Conservation (phyloP, 202 grass and related monocot species). For the Panicum hallii region DNA sequence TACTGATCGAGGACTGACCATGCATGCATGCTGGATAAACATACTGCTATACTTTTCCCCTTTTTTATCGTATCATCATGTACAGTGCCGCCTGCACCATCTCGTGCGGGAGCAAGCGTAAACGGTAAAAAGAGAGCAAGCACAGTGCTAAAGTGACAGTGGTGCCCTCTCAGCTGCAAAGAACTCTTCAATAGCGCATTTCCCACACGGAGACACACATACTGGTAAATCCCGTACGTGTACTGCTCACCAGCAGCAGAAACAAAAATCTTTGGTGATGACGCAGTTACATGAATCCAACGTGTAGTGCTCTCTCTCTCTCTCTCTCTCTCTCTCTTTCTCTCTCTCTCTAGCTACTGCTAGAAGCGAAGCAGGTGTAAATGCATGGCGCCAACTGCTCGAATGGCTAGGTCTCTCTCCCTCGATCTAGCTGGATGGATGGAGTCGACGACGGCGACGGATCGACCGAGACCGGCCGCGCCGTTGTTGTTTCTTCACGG, state of each 20-base stretch:
- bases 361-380: not conserved
- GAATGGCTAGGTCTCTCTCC: not conserved
- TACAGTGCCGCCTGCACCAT: not conserved
- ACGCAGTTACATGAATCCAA: not conserved
- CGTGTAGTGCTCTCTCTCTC: no score
- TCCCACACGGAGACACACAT: constrained; percentile 15
- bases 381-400: not conserved
- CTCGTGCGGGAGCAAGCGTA: not conserved
- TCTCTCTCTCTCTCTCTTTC: not conserved
- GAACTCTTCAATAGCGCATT: not conserved
- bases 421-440: not conserved
- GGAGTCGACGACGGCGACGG: not conserved
- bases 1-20: not conserved
- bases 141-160: constrained; percentile 13
- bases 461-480: not conserved
- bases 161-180: not conserved
- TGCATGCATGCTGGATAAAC: constrained; percentile 5
- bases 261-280: not conserved
- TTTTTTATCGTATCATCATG: constrained; percentile 33
- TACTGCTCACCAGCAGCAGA: constrained; percentile 9
- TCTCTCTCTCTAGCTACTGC: not conserved
- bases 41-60: not conserved
- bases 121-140: not conserved
- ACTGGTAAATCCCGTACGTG: constrained; percentile 6
- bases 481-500: not conserved